These are phyloP conservation scores for Crucihimalaya himalaica DNA, from an alignment of 345 rosid genomes.

Conservation along the genomic window DNA sequence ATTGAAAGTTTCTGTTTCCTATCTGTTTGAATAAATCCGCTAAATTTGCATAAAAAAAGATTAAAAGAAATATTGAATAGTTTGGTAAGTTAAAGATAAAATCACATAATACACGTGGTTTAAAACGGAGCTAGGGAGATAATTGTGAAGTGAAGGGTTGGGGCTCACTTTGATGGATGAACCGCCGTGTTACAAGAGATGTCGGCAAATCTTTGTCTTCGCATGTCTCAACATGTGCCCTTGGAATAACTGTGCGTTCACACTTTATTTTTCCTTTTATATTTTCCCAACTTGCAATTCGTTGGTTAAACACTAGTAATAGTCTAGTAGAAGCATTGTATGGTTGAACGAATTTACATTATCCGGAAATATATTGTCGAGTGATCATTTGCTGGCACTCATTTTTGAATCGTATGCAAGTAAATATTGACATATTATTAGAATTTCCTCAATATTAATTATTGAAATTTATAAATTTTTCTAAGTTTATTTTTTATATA, in stretches of 20 bases:
- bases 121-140: neutral
- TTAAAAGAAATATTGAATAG: slow-evolving; percentile 4
- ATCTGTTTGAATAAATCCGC: neutral
- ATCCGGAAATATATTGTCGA: too few species aligned
- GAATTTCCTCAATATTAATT: too few species aligned
- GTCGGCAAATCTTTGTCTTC: slow-evolving; percentile 36
- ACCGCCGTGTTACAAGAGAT: slow-evolving; percentile 35
- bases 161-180: slow-evolving; percentile 18
- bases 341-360: too few species aligned
- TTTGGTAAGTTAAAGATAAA: slow-evolving; percentile 18
- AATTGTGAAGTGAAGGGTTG: neutral
- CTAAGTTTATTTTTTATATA: too few species aligned
- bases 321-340: too few species aligned
- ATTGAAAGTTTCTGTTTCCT: neutral
- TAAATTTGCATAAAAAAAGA: neutral
- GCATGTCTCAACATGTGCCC: slow-evolving; percentile 32
- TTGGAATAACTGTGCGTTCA: slow-evolving; percentile 22
- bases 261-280: slow-evolving; percentile 1
- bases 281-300: slow-evolving; percentile 15
- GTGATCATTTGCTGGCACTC: too few species aligned
- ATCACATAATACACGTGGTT: slow-evolving; percentile 27
- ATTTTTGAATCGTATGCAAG: too few species aligned
- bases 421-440: too few species aligned
- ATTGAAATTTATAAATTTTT: too few species aligned
- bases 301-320: neutral